Base-by-base conservation (phyloP, 176 grass and related monocot species). In the Eleusine indica region DNA sequence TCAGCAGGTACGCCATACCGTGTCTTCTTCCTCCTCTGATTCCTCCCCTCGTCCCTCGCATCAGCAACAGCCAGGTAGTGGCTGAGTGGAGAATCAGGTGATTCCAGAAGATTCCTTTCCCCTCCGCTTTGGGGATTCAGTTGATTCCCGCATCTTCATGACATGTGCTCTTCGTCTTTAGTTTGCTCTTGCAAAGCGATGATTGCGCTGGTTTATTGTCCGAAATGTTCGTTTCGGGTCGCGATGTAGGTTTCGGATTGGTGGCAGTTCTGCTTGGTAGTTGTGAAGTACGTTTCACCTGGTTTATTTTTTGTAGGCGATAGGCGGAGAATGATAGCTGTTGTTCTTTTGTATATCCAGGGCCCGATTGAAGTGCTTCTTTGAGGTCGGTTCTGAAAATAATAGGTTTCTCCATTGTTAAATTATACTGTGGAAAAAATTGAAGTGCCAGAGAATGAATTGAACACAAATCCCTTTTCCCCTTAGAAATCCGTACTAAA, bases 1-100 rank as follows among this genome's bases (percentile, higher is more conserved):
- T 57, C 53, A 21, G 79, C 63, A 82, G 86, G 86, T 87, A 70
- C 25, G 72, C 15, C 73, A 8, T 6, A 39, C 13, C 25, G 11
- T 16, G 70, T 21, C 10, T 32, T 71, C 68, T 17, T 82, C 29
- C 32, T 62, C 41, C 65, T 63, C 4, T 61, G 49, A 15, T 76
- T 81, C 78, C 7, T 14, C 52, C 52, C 35, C 63, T n/a, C 78
- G 6, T 4, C 47, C 30, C 44, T n/a, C 30, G 69, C 12, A n/a
- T 53, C 69, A 32, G 43, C 30, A 71, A 15, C 41, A 42, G 76
- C 37, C 29, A 43, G 7, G 76, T 17, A 9, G 61, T 22, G 18
- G 39, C 13, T 19, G 38, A 4, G 17, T 28, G 63, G 28, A 39
- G 71, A 68, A 9, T 57, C 51, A 25, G 15, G 78, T 21, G 71